Conservation (phyloP, 2,329 filamentous ascomycete species). For the Aspergillus sojae region DNA sequence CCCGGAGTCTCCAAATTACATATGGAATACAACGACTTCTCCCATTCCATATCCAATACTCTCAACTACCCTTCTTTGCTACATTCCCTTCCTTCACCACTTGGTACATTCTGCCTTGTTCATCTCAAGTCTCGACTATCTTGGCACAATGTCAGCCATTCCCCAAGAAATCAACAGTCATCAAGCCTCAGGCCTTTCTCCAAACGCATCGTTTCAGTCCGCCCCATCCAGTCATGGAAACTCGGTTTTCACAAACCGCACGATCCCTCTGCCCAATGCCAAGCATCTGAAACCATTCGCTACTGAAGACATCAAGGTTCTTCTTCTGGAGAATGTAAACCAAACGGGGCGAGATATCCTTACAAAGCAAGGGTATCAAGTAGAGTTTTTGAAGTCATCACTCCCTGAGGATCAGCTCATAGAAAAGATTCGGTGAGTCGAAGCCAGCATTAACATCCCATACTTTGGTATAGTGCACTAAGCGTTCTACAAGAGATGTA, state of each 20-base stretch:
- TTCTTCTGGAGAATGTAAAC: conserved; percentile 95
- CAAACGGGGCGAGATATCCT: conserved; percentile 84
- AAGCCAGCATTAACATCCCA: background rate
- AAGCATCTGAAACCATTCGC: conserved; percentile 95
- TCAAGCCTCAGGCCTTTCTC: conserved; percentile 56
- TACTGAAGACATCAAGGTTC: conserved; percentile 92
- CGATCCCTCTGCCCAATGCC: conserved; percentile 47
- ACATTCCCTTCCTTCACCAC: background rate
- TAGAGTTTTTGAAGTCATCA: conserved; percentile 86
- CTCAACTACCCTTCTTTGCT: background rate
- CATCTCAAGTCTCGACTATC: background rate
- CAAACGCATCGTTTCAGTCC: conserved; percentile 73
- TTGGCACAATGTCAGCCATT: conserved; percentile 26
- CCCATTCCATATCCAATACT: background rate
- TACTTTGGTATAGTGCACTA: conserved; percentile 14
- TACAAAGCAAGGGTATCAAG: conserved; percentile 86
- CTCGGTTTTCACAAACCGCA: conserved; percentile 45
- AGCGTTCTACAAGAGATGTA: conserved; percentile 66
- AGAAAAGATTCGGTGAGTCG: conserved; percentile 82
- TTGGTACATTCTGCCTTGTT: background rate
- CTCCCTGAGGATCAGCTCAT: conserved; percentile 91
- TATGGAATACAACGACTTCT: background rate
- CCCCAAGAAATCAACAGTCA: conserved; percentile 39
- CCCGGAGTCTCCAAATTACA: conserved; percentile 12
- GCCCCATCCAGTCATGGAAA: conserved; percentile 66